phyloP scores from a whole-genome alignment of 2,329 filamentous ascomycete genomes.

The Aspergillus latus region DNA sequence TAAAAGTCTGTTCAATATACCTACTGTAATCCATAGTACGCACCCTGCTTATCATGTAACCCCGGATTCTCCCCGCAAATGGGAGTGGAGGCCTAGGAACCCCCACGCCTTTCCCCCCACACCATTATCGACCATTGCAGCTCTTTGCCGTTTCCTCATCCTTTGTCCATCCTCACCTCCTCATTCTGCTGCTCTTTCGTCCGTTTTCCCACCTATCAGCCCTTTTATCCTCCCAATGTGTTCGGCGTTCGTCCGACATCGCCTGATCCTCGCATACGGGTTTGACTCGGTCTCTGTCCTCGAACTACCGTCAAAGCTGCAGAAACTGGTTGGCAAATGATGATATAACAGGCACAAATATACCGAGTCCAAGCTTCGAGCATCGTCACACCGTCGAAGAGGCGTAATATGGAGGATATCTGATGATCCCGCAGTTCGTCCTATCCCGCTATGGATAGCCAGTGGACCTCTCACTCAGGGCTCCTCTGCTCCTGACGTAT shows the following conservation, averaged over 20 bases:
- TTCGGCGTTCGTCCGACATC: slow-evolving; percentile 9
- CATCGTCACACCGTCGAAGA: background rate
- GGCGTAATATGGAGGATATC: background rate
- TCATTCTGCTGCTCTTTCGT: background rate
- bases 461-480: background rate
- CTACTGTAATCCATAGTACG: background rate
- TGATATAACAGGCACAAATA: background rate
- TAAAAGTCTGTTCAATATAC: background rate
- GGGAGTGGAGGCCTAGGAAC: background rate
- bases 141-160: background rate
- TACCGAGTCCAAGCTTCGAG: background rate
- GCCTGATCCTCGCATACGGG: background rate
- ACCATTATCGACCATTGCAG: background rate
- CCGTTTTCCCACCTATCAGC: slow-evolving; percentile 7
- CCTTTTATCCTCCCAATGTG: background rate
- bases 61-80: slow-evolving; percentile 10
- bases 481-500: background rate
- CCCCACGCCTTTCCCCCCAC: background rate
- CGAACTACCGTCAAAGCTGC: background rate
- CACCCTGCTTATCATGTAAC: background rate
- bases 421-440: background rate
- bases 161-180: slow-evolving; percentile 1
- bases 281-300: background rate
- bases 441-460: slow-evolving; percentile 1
- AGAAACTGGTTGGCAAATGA: background rate